Conservation (phyloP, 1,284 basidiomycete genomes). For the Malassezia yamatoensis region DNA sequence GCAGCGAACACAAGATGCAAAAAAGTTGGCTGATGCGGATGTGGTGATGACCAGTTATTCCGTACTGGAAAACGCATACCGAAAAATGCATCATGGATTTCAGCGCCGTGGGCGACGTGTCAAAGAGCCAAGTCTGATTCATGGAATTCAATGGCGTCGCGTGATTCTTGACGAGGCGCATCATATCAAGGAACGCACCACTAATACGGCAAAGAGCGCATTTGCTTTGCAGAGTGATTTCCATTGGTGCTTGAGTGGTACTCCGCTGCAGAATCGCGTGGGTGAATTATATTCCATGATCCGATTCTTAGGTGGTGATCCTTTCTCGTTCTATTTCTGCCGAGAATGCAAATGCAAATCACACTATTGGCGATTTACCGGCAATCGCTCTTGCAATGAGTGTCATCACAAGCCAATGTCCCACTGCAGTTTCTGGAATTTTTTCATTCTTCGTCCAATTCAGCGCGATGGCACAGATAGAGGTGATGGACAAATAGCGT, state of each 20-base stretch:
- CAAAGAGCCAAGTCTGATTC: conserved; percentile 78
- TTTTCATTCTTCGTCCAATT: conserved; percentile 45
- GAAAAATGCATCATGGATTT: conserved; percentile 85
- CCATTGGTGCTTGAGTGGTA: conserved; percentile 96
- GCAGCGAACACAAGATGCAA: conserved; percentile 53
- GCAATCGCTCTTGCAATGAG: conserved; percentile 73
- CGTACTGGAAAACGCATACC: conserved; percentile 80
- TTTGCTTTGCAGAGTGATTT: conserved; percentile 75
- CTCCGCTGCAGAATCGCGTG: conserved; percentile 69
- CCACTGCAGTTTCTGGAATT: conserved; percentile 57
- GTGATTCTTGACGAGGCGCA: conserved; percentile 97
- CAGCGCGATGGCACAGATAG: conserved; percentile 34
- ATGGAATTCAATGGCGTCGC: conserved; percentile 83
- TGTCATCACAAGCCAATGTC: conserved; percentile 92
- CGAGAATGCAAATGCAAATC: conserved; percentile 76
- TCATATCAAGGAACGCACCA: conserved; percentile 75
- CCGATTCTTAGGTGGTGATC: conserved; percentile 40
- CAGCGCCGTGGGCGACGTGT: conserved; percentile 72
- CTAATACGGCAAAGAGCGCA: conserved; percentile 90
- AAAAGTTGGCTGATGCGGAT: conserved; percentile 71
- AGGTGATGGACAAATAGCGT: conserved; percentile 42
- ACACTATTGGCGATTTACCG: conserved; percentile 76
- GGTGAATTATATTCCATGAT: conserved; percentile 95
- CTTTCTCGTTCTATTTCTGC: conserved; percentile 52
- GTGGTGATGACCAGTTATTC: conserved; percentile 58